These are phyloP conservation scores for Tolypocladium capitatum DNA, from an alignment of 2,329 filamentous ascomycete species.

Conservation along the genomic window DNA sequence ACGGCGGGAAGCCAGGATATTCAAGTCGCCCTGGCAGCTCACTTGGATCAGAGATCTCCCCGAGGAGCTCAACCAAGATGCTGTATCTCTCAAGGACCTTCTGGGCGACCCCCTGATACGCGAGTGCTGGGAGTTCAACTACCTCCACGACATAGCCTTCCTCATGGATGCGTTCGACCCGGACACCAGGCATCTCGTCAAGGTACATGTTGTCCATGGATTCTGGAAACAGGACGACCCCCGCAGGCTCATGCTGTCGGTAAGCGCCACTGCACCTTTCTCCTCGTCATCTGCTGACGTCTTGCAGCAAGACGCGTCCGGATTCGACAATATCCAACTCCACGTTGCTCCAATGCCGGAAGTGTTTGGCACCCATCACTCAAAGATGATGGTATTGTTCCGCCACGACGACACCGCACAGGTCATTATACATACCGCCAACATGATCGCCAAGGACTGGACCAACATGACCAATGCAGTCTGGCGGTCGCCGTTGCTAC, in stretches of 20 bases:
- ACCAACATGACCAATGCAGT: conserved; percentile 74
- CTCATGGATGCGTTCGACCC: conserved; percentile 40
- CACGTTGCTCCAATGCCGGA: conserved; percentile 70
- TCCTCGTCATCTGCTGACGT: conserved; percentile 3
- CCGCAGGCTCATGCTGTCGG: conserved; percentile 43
- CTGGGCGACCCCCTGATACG: conserved; percentile 62
- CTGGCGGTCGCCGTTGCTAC: conserved; percentile 64
- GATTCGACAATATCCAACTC: conserved; percentile 54
- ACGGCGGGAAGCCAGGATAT: conserved; percentile 6
- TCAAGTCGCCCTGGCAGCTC: conserved; percentile 57
- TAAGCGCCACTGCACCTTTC: conserved; percentile 18
- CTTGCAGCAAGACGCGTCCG: conserved; percentile 43
- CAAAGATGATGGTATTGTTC: conserved; percentile 79
- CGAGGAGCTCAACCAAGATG: conserved; percentile 45
- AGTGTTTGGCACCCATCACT: conserved; percentile 72
- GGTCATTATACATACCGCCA: conserved; percentile 76
- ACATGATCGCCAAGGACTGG: conserved; percentile 85
- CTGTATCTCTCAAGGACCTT: conserved; percentile 52
- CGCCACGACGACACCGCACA: conserved; percentile 65
- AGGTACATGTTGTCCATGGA: conserved; percentile 45
- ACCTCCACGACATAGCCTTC: conserved; percentile 45
- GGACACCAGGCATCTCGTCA: conserved; percentile 33
- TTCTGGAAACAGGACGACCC: conserved; percentile 55
- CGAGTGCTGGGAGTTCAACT: conserved; percentile 62
- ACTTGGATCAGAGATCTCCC: conserved; percentile 55